Percentiles rank a stretch among this genome's conserved stretches.
Conservation (phyloP, 208 protist genomes). For the Acanthamoeba quina region DNA sequence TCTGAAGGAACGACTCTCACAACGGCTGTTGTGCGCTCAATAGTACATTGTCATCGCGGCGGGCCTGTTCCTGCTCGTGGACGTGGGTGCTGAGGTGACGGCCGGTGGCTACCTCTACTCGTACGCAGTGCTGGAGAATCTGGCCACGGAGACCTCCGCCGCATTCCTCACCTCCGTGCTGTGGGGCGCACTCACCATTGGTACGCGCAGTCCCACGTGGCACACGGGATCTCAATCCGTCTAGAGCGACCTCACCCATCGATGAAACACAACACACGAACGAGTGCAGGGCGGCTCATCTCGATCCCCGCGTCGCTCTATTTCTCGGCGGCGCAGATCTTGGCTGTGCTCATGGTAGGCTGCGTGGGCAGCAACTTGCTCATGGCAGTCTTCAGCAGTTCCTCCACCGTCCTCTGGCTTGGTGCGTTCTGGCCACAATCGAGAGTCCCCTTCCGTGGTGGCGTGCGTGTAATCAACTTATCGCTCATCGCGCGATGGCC, state of each 20-base stretch:
- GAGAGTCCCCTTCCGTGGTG: neutral
- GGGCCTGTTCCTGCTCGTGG: slow-evolving; percentile 25
- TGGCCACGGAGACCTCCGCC: slow-evolving; percentile 46
- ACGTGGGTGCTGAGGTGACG: slow-evolving; percentile 68
- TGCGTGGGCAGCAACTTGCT: slow-evolving; percentile 37
- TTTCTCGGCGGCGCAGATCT: slow-evolving; percentile 67
- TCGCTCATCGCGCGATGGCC: neutral
- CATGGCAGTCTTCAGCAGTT: slow-evolving; percentile 2
- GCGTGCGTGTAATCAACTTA: neutral
- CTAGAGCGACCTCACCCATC: neutral
- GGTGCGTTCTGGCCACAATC: neutral
- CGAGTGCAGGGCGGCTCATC: neutral
- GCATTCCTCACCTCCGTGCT: slow-evolving; percentile 59
- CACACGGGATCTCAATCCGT: neutral
- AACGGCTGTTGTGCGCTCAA: neutral
- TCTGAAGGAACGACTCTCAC: neutral
- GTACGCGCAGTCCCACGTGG: neutral
- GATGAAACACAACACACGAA: neutral
- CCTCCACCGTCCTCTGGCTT: slow-evolving; percentile 6
- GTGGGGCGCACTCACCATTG: slow-evolving; percentile 65
- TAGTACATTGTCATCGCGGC: slow-evolving; percentile 48
- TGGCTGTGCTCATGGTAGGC: slow-evolving; percentile 21
- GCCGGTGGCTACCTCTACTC: slow-evolving; percentile 69
- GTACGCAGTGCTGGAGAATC: slow-evolving; percentile 35
- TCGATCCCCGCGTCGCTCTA: slow-evolving; percentile 56